A percentile compares a stretch with the other conserved stretches of the same genome.
These are phyloP conservation scores for Verbena officinalis DNA, from an alignment of 257 asterid genomes.

Conservation along the genomic window DNA sequence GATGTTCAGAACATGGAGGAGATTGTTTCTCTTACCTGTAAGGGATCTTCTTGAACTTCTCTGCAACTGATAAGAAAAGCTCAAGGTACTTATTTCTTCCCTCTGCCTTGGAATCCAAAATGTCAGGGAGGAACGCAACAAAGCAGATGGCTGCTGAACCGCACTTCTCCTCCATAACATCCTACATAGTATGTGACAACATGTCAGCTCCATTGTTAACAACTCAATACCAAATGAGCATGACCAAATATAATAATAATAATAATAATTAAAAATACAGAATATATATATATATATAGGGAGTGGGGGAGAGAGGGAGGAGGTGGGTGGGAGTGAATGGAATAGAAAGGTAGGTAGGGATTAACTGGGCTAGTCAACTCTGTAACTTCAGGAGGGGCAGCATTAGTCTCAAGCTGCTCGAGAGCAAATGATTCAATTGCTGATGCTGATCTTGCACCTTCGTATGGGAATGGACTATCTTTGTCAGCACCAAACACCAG, in stretches of 20 bases:
- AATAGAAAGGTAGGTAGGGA: background rate
- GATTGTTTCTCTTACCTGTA: conserved; percentile 61
- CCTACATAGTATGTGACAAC: conserved; percentile 43
- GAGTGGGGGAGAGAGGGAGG: background rate
- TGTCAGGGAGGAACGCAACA: conserved; percentile 89
- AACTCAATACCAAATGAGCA: background rate
- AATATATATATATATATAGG: too few species aligned
- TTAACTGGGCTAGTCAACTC: conserved; percentile 85
- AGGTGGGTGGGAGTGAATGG: background rate
- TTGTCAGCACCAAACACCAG: conserved; percentile 96
- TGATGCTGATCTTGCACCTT: conserved; percentile 90
- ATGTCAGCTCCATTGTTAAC: conserved; percentile 11
- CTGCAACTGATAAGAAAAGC: conserved; percentile 73
- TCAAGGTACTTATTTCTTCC: conserved; percentile 88
- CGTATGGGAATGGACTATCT: conserved; percentile 76
- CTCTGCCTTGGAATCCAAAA: conserved; percentile 91
- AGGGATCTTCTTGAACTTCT: conserved; percentile 79
- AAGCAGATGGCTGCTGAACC: conserved; percentile 92
- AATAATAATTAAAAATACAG: background rate
- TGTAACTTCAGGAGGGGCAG: conserved; percentile 89
- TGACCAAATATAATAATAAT: background rate
- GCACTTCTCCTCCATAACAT: conserved; percentile 89
- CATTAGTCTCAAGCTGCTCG: conserved; percentile 83
- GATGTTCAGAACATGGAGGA: conserved; percentile 21
- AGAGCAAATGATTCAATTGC: conserved; percentile 90